A percentile compares a stretch with the other conserved stretches of the same genome.
phyloP scores from a whole-genome alignment of 495 filamentous ascomycete species.

The Arthonia radiata region DNA sequence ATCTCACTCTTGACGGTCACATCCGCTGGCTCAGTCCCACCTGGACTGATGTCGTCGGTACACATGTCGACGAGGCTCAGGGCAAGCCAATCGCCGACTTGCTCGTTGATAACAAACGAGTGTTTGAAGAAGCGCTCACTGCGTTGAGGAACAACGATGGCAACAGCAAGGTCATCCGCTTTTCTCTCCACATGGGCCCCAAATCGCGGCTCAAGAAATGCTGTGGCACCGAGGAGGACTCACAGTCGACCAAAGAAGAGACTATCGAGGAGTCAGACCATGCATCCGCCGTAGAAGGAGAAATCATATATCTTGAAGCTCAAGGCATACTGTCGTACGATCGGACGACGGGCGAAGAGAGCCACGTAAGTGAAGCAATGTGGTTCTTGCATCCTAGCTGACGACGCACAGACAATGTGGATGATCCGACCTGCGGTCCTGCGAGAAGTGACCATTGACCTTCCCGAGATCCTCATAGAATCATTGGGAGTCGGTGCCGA shows the following conservation, averaged over 20 bases:
- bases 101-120: slow-evolving; percentile 48
- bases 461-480: slow-evolving; percentile 76
- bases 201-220: slow-evolving; percentile 34
- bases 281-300: neutral
- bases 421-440: slow-evolving; percentile 88
- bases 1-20: slow-evolving; percentile 65
- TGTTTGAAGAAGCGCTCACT: slow-evolving; percentile 61
- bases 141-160: slow-evolving; percentile 84
- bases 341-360: slow-evolving; percentile 57
- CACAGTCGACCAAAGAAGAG: slow-evolving; percentile 8
- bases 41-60: slow-evolving; percentile 87
- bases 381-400: slow-evolving; percentile 3
- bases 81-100: slow-evolving; percentile 60
- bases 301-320: slow-evolving; percentile 56
- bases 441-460: slow-evolving; percentile 80
- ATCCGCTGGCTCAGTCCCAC: slow-evolving; percentile 91
- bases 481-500: slow-evolving; percentile 85
- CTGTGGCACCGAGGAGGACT: slow-evolving; percentile 13
- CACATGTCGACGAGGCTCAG: slow-evolving; percentile 41
- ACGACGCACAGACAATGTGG: slow-evolving; percentile 71
- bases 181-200: slow-evolving; percentile 50
- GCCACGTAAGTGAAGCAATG: slow-evolving; percentile 44
- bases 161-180: slow-evolving; percentile 73
- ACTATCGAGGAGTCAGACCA: slow-evolving; percentile 2
- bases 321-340: slow-evolving; percentile 98